A percentile compares a stretch with the other conserved stretches of the same genome.
Evolutionary conservation across 225 moss, liverwort and hornwort species (phyloP).

Genomic region (Asterella californica): DNA sequence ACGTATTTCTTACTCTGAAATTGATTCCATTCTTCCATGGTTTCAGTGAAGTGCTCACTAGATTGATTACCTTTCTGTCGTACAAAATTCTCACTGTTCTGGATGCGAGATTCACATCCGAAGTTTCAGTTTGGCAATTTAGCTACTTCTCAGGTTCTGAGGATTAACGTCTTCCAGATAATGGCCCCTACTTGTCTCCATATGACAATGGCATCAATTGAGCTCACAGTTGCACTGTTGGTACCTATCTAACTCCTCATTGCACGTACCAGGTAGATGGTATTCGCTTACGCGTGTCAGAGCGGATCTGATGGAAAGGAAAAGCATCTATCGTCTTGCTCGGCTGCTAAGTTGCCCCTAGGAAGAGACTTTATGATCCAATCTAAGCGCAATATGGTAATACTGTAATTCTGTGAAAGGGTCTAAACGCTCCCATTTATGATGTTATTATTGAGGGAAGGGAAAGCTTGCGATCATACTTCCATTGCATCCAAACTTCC

Average conservation of each 20-base stretch:
- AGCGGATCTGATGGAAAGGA: not conserved
- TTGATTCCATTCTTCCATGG: not conserved
- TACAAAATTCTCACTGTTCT: not conserved
- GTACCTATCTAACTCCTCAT: not conserved
- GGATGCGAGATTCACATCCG: not conserved
- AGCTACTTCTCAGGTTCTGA: not conserved
- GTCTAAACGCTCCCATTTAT: not conserved
- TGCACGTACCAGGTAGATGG: not conserved
- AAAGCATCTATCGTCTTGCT: not conserved
- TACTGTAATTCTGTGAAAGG: not conserved
- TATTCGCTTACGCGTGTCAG: not conserved
- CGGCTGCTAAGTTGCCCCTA: not conserved
- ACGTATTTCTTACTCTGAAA: not conserved
- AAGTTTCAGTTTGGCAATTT: not conserved
- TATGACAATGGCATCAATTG: no score
- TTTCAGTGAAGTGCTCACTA: not conserved
- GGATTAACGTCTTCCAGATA: not conserved
- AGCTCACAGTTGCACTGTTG: no score
- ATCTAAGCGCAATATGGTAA: not conserved
- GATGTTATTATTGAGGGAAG: not conserved
- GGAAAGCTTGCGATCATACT: not conserved
- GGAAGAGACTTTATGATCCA: not conserved
- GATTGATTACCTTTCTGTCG: not conserved
- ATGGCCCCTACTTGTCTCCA: no score
- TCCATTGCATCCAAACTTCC: not conserved